phyloP scores from a whole-genome alignment of 2,329 filamentous ascomycete genomes.

The Orbilia oligospora region DNA sequence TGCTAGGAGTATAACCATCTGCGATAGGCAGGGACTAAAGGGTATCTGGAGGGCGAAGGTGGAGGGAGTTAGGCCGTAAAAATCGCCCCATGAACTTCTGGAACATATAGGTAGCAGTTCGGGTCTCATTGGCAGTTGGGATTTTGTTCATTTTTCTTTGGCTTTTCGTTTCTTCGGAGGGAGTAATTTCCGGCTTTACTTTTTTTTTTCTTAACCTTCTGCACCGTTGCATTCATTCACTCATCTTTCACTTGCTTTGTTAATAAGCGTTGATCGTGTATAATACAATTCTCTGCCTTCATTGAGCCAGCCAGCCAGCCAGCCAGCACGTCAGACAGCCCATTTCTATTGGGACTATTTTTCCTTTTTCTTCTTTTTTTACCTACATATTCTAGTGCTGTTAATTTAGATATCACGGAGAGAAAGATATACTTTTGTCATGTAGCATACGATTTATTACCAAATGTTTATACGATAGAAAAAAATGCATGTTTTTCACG shows the following conservation, averaged over 20 bases:
- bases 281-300: constrained; percentile 42
- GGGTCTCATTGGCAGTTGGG: neutral
- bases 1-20: constrained; percentile 47
- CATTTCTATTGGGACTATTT: neutral
- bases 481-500: neutral
- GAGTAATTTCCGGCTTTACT: constrained; percentile 33
- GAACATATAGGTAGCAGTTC: neutral
- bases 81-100: neutral
- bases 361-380: neutral
- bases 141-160: constrained; percentile 6
- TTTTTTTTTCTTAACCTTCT: neutral
- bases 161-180: constrained; percentile 1
- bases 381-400: neutral
- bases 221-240: neutral
- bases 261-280: constrained; percentile 58
- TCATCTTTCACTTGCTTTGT: constrained; percentile 10
- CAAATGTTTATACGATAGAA: constrained; percentile 3
- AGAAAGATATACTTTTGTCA: neutral
- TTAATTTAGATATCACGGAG: neutral
- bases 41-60: constrained; percentile 57
- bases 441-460: constrained; percentile 15
- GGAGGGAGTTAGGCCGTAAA: constrained; percentile 41
- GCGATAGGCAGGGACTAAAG: constrained; percentile 55
- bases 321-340: neutral
- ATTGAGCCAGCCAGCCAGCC: constrained; percentile 7